Evolutionary conservation across 345 rosid species (phyloP).

Genomic region (Triadica sebifera): DNA sequence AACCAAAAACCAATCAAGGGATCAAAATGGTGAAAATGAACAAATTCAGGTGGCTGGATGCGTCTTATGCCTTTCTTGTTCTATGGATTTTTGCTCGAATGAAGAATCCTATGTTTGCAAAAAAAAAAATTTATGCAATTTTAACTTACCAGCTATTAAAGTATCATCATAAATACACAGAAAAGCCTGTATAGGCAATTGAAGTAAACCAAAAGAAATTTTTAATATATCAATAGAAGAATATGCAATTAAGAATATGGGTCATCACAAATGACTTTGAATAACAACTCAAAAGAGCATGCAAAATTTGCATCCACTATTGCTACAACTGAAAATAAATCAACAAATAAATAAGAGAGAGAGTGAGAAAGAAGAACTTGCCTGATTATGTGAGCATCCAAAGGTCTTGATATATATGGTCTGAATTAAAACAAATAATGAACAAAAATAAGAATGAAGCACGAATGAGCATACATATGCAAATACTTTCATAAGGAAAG

Average conservation of each 20-base stretch:
- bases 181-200: background rate
- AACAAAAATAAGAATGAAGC: background rate
- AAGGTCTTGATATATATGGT: slow-evolving; percentile 81
- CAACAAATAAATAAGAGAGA: too few relatives aligned
- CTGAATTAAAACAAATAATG: slow-evolving; percentile 33
- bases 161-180: background rate
- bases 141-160: background rate
- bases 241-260: background rate
- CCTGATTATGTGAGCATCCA: slow-evolving; percentile 97
- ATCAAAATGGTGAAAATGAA: too few relatives aligned
- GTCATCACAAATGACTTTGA: background rate
- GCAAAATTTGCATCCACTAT: too few relatives aligned
- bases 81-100: background rate
- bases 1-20: too few relatives aligned
- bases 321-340: too few relatives aligned
- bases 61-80: too few relatives aligned
- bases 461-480: background rate
- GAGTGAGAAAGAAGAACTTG: slow-evolving; percentile 25
- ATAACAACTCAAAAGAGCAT: background rate
- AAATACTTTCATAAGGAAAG: background rate
- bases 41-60: too few relatives aligned
- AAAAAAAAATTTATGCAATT: too few relatives aligned
- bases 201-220: background rate
- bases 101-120: background rate
- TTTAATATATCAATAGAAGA: background rate